Evolutionary conservation across 805 yeast genomes (phyloP).

Genomic region (Metschnikowia amazonensis): DNA sequence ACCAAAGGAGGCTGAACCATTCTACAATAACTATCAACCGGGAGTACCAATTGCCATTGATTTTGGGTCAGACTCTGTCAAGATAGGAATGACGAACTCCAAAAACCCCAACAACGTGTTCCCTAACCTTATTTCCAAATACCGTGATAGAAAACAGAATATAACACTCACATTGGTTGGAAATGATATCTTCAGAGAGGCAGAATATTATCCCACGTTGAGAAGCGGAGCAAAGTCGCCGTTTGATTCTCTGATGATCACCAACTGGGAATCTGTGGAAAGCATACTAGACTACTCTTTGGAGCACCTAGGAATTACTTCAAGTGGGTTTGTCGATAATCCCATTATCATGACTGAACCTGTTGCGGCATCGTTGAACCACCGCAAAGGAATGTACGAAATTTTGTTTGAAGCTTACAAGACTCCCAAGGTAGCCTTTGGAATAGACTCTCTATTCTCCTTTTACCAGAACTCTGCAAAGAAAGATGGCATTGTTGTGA

Average conservation of each 20-base stretch:
- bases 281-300: constrained; percentile 79
- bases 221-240: constrained; percentile 72
- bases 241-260: constrained; percentile 78
- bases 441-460: constrained; percentile 79
- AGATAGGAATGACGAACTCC: constrained; percentile 55
- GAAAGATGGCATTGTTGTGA: constrained; percentile 66
- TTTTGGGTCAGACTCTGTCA: constrained; percentile 62
- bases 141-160: constrained; percentile 70
- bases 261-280: constrained; percentile 92
- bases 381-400: constrained; percentile 74
- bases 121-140: constrained; percentile 66
- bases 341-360: constrained; percentile 82
- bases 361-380: constrained; percentile 64
- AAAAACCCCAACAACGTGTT: constrained; percentile 56
- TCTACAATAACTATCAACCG: constrained; percentile 43
- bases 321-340: constrained; percentile 54
- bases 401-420: constrained; percentile 79
- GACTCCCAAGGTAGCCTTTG: constrained; percentile 71
- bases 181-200: constrained; percentile 70
- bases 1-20: constrained; percentile 42
- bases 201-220: constrained; percentile 40
- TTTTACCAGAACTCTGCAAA: constrained; percentile 57
- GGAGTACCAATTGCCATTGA: constrained; percentile 84
- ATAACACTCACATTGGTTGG: constrained; percentile 72
- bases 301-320: constrained; percentile 65